phyloP scores from a whole-genome alignment of 768 basidiomycete genomes.

The Lactarius evosmus region DNA sequence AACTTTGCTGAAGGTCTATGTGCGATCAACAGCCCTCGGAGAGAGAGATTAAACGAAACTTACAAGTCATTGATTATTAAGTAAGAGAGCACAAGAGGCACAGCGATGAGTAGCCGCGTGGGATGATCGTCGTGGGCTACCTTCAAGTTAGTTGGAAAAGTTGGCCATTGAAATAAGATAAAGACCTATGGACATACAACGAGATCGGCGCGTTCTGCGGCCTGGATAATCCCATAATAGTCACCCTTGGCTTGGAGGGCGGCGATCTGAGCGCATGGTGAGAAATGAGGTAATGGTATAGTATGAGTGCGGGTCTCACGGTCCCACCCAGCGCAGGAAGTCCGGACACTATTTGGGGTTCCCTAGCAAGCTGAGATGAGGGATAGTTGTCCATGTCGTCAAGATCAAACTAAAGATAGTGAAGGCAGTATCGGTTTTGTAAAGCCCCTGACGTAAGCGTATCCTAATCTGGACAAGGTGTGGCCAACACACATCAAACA shows the following conservation, averaged over 20 bases:
- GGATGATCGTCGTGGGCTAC: conserved; percentile 28
- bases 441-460: no score
- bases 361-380: conserved; percentile 47
- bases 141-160: conserved; percentile 21
- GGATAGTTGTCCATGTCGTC: conserved; percentile 55
- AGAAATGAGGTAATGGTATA: neutral
- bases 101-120: conserved; percentile 46
- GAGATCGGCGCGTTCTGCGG: conserved; percentile 54
- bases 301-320: conserved; percentile 5
- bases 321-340: conserved; percentile 23
- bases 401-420: conserved; percentile 1
- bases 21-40: neutral
- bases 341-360: conserved; percentile 33
- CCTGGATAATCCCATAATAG: conserved; percentile 41
- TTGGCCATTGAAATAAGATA: conserved; percentile 8
- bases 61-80: conserved; percentile 63
- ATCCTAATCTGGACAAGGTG: conserved; percentile 3
- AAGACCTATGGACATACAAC: conserved; percentile 40
- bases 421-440: neutral
- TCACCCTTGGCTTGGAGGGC: conserved; percentile 46
- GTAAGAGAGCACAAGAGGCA: conserved; percentile 63
- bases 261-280: conserved; percentile 16
- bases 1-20: conserved; percentile 57
- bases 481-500: neutral
- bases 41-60: conserved; percentile 30